phyloP scores from a whole-genome alignment of 2,329 filamentous ascomycete genomes.

The Pseudocercospora musae region DNA sequence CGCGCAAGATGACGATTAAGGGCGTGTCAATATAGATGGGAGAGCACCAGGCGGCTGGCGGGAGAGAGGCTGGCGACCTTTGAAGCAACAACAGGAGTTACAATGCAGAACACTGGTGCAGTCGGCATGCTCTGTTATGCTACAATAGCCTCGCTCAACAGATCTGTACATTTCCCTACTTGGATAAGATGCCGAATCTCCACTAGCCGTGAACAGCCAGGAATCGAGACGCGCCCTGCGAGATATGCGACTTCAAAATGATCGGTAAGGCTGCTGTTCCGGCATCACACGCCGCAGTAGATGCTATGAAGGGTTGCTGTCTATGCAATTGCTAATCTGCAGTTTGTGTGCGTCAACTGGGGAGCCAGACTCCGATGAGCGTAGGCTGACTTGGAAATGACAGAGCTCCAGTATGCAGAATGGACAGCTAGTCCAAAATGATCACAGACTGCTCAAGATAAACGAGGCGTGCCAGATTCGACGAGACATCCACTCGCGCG shows the following conservation, averaged over 20 bases:
- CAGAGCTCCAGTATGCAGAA: background rate
- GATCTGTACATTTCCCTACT: conserved; percentile 22
- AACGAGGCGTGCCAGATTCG: background rate
- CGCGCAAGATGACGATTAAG: background rate
- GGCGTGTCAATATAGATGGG: conserved; percentile 8
- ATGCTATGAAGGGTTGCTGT: background rate
- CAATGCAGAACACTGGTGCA: conserved; percentile 12
- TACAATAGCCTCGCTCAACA: conserved; percentile 28
- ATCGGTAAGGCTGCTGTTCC: background rate
- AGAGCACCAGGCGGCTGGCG: background rate
- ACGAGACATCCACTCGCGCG: no score
- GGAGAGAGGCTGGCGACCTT: conserved; percentile 3
- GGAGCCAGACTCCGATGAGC: background rate
- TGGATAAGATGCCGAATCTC: background rate
- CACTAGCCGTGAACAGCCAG: background rate
- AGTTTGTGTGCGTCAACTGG: background rate
- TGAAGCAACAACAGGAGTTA: conserved; percentile 15
- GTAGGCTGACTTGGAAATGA: background rate
- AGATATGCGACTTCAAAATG: background rate
- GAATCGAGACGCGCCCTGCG: background rate
- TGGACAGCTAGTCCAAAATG: background rate
- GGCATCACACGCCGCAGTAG: background rate
- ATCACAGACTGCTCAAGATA: background rate
- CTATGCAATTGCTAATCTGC: background rate
- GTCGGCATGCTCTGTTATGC: conserved; percentile 17